Evolutionary conservation across 306 rosid genomes (phyloP).

Genomic region (Erythrophleum fordii): DNA sequence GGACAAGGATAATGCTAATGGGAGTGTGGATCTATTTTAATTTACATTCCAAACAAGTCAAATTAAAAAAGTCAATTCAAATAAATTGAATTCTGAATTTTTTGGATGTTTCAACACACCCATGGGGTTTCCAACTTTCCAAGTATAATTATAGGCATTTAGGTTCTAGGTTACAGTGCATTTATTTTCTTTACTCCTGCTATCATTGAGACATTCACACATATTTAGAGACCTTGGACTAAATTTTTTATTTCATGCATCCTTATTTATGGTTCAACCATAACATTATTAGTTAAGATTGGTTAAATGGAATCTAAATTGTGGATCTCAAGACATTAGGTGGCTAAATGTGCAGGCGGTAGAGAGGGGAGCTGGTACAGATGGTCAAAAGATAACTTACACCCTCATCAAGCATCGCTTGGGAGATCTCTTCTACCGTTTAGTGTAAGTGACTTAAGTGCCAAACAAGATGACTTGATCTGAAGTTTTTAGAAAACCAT

Average conservation of each 20-base stretch:
- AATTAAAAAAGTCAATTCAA: background rate
- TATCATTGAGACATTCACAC: background rate
- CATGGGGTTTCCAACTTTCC: background rate
- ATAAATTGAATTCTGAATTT: background rate
- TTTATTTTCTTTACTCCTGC: background rate
- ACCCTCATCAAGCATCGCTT: constrained; percentile 88
- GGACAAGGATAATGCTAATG: background rate
- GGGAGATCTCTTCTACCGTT: constrained; percentile 97
- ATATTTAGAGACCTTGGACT: background rate
- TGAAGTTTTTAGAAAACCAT: constrained; percentile 13
- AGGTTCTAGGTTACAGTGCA: background rate
- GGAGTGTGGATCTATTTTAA: background rate
- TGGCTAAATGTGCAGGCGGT: constrained; percentile 74
- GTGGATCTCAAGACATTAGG: constrained; percentile 19
- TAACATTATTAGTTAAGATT: background rate
- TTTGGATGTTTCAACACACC: background rate
- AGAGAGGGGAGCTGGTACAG: constrained; percentile 97
- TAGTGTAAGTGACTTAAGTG: constrained; percentile 70
- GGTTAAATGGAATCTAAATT: background rate
- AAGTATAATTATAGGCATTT: background rate
- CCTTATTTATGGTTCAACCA: background rate
- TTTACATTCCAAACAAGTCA: background rate
- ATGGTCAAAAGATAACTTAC: constrained; percentile 91
- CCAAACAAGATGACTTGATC: constrained; percentile 9
- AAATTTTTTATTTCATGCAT: background rate